Conservation (phyloP, 2,329 filamentous ascomycete species). For the Exophiala viscosa region DNA sequence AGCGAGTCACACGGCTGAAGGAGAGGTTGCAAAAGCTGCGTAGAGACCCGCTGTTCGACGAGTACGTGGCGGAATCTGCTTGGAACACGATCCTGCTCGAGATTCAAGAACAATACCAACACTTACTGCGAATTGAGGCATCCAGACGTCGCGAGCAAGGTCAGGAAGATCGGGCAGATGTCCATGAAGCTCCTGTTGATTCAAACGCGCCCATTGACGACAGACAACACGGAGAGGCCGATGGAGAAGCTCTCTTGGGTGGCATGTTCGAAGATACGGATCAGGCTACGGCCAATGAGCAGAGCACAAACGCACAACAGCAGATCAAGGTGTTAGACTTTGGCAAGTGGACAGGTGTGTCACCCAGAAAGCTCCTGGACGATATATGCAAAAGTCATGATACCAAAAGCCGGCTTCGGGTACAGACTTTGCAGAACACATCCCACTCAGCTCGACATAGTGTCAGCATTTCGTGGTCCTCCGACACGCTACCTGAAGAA, state of each 20-base stretch:
- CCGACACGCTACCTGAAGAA: slow-evolving; percentile 55
- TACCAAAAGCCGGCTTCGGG: slow-evolving; percentile 62
- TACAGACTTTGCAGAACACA: slow-evolving; percentile 66
- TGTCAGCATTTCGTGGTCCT: slow-evolving; percentile 74
- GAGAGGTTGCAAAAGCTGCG: slow-evolving; percentile 75
- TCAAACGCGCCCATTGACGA: slow-evolving; percentile 36
- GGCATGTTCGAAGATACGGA: slow-evolving; percentile 52
- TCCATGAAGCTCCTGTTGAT: background rate
- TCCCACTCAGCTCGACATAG: slow-evolving; percentile 73
- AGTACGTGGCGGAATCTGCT: slow-evolving; percentile 58
- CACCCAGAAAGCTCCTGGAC: slow-evolving; percentile 71
- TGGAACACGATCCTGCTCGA: slow-evolving; percentile 61
- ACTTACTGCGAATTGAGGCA: slow-evolving; percentile 33
- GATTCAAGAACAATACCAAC: slow-evolving; percentile 55
- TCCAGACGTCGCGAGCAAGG: slow-evolving; percentile 23
- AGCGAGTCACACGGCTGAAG: slow-evolving; percentile 58
- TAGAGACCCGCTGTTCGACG: slow-evolving; percentile 72
- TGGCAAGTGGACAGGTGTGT: slow-evolving; percentile 74
- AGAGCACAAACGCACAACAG: slow-evolving; percentile 35
- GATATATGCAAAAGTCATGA: slow-evolving; percentile 82
- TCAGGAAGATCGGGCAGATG: background rate
- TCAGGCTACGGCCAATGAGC: slow-evolving; percentile 21
- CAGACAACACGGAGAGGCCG: slow-evolving; percentile 39
- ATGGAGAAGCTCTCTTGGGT: slow-evolving; percentile 48
- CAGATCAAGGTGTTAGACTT: slow-evolving; percentile 72